A percentile compares a stretch with the other conserved stretches of the same genome.
Evolutionary conservation across 2,329 filamentous ascomycete genomes (phyloP).

Genomic region (Colletotrichum salicis): DNA sequence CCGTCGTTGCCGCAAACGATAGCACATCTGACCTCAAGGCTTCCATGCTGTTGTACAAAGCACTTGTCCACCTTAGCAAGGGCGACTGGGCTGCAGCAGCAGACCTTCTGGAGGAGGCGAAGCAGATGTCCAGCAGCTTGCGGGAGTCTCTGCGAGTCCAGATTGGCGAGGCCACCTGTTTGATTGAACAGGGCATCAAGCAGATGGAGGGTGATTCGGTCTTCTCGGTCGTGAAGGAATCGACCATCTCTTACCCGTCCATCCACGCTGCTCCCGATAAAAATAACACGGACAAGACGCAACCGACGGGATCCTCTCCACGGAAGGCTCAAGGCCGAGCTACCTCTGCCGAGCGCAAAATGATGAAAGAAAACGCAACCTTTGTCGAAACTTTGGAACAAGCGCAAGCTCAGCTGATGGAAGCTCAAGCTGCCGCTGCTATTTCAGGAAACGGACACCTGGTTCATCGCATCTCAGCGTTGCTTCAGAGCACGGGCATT

Average conservation of each 20-base stretch:
- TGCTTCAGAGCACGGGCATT: constrained; percentile 73
- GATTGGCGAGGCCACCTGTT: constrained; percentile 73
- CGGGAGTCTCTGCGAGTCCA: constrained; percentile 59
- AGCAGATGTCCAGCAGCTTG: constrained; percentile 54
- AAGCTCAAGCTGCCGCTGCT: constrained; percentile 69
- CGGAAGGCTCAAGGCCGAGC: constrained; percentile 40
- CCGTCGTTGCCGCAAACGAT: constrained; percentile 18
- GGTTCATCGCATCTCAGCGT: constrained; percentile 71
- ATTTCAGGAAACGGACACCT: constrained; percentile 66
- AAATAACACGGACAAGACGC: constrained; percentile 47
- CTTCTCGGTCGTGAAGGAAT: constrained; percentile 91
- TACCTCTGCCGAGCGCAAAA: constrained; percentile 39
- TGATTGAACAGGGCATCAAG: constrained; percentile 75
- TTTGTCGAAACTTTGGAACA: constrained; percentile 71
- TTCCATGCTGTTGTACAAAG: constrained; percentile 54
- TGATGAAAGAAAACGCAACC: constrained; percentile 38
- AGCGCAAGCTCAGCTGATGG: constrained; percentile 73
- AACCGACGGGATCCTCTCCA: constrained; percentile 48
- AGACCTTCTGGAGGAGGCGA: constrained; percentile 62
- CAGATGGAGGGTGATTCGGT: constrained; percentile 83
- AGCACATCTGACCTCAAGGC: constrained; percentile 46
- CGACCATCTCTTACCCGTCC: constrained; percentile 87
- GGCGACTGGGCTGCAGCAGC: constrained; percentile 70
- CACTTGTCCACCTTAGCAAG: constrained; percentile 57
- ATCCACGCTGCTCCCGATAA: constrained; percentile 60